Evolutionary conservation across 148 eudicot genomes (phyloP).

Genomic region (Spergularia bocconei): DNA sequence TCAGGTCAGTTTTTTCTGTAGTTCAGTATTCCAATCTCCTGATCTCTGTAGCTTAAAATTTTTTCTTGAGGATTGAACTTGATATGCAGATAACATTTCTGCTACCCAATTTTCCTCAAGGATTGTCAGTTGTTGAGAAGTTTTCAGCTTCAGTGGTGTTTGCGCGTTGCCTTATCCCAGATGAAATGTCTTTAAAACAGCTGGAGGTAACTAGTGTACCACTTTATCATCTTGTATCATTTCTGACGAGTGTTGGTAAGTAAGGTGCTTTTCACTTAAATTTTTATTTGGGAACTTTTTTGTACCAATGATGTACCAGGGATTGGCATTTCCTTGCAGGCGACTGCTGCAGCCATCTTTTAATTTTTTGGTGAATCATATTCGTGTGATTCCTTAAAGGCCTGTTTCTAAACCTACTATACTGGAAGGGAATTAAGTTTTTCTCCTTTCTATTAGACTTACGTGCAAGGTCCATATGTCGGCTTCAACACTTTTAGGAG

Average conservation of each 20-base stretch:
- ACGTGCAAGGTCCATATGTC: too few species aligned
- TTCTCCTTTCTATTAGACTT: too few species aligned
- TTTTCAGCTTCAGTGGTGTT: conserved; percentile 48
- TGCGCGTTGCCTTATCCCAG: conserved; percentile 63
- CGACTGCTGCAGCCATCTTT: too few species aligned
- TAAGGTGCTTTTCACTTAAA: not conserved
- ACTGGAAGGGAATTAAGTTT: too few species aligned
- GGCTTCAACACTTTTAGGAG: too few species aligned
- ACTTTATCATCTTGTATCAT: not conserved
- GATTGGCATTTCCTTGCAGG: too few species aligned
- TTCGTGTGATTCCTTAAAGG: too few species aligned
- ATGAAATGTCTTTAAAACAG: conserved; percentile 53
- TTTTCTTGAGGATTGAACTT: conserved; percentile 8
- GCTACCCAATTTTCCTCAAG: conserved; percentile 37
- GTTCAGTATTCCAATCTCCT: not conserved
- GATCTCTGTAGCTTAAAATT: not conserved
- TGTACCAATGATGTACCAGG: too few species aligned
- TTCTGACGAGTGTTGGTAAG: not conserved
- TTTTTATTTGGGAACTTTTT: too few species aligned
- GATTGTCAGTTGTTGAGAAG: conserved; percentile 54
- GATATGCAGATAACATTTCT: conserved; percentile 48
- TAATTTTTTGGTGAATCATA: too few species aligned
- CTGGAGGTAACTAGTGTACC: conserved; percentile 51
- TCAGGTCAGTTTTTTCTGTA: conserved; percentile 45
- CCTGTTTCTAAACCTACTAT: too few species aligned